Evolutionary conservation across 2,329 filamentous ascomycete genomes (phyloP).

Genomic region (Colletotrichum lini): DNA sequence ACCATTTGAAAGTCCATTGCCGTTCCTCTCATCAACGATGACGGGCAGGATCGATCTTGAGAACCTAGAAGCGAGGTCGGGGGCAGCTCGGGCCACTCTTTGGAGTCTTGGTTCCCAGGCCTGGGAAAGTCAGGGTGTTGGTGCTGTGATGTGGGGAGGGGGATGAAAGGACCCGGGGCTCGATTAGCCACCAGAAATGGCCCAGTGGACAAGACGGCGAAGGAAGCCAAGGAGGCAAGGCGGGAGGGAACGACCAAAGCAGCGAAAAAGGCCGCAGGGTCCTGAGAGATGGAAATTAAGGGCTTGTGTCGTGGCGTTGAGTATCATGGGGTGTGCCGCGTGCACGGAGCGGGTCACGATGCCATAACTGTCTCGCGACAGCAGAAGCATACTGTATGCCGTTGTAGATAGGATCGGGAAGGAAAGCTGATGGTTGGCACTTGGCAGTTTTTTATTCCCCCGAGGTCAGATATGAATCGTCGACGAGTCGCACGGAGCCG

Average conservation of each 20-base stretch:
- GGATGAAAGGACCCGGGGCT: slow-evolving; percentile 15
- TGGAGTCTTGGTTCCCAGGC: neutral
- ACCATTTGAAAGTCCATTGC: slow-evolving; percentile 11
- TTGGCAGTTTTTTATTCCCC: neutral
- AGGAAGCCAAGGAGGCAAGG: neutral
- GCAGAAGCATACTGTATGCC: neutral
- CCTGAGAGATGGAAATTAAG: slow-evolving; percentile 29
- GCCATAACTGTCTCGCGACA: neutral
- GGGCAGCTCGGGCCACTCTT: slow-evolving; percentile 17
- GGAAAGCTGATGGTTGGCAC: neutral
- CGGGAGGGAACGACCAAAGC: slow-evolving; percentile 14
- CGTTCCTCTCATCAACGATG: slow-evolving; percentile 1
- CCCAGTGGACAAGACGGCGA: slow-evolving; percentile 5
- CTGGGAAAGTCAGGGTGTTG: slow-evolving; percentile 11
- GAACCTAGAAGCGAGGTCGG: neutral
- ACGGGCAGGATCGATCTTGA: slow-evolving; percentile 27
- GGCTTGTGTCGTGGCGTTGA: slow-evolving; percentile 37
- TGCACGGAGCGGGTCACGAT: slow-evolving; percentile 12
- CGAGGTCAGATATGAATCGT: neutral
- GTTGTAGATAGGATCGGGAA: neutral
- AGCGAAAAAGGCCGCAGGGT: slow-evolving; percentile 18
- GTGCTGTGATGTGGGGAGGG: neutral
- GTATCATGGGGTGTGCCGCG: slow-evolving; percentile 31
- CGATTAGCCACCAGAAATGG: neutral
- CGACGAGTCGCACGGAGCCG: neutral